phyloP scores from a whole-genome alignment of 371 early-diverging fungal genomes.

The Nematocida major region DNA sequence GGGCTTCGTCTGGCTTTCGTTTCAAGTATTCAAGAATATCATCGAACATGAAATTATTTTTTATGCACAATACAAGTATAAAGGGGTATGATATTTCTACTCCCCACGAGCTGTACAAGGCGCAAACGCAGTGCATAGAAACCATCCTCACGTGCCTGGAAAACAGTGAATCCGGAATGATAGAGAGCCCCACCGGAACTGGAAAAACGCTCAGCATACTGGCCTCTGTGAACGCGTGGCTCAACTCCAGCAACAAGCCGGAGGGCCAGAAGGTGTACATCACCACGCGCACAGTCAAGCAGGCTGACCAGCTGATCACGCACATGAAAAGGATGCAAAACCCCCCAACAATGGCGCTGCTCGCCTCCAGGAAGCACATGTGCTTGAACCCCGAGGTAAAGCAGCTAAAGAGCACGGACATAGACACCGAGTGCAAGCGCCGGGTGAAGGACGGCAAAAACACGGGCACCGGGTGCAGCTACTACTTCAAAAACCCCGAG shows the following conservation, averaged over 20 bases:
- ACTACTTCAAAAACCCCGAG: slow-evolving; percentile 1
- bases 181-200: slow-evolving; percentile 69
- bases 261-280: slow-evolving; percentile 67
- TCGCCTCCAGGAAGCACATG: slow-evolving; percentile 75
- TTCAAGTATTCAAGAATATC: slow-evolving; percentile 12
- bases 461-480: slow-evolving; percentile 59
- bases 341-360: slow-evolving; percentile 65
- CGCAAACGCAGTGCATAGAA: slow-evolving; percentile 66
- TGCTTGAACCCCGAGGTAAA: slow-evolving; percentile 72
- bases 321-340: slow-evolving; percentile 76
- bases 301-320: slow-evolving; percentile 76
- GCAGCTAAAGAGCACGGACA: slow-evolving; percentile 66
- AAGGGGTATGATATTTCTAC: slow-evolving; percentile 38
- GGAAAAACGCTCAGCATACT: slow-evolving; percentile 68
- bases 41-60: slow-evolving; percentile 49
- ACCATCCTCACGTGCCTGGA: slow-evolving; percentile 66
- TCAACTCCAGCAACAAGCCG: not conserved
- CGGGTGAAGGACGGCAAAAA: slow-evolving; percentile 66
- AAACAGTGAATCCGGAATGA: slow-evolving; percentile 64
- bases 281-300: slow-evolving; percentile 81
- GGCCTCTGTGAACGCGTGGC: slow-evolving; percentile 66
- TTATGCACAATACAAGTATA: slow-evolving; percentile 44
- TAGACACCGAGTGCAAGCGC: slow-evolving; percentile 70
- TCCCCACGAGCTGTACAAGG: slow-evolving; percentile 67
- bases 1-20: not conserved